Conservation (phyloP, 805 yeast genomes). For the Grigorovia humatica region DNA sequence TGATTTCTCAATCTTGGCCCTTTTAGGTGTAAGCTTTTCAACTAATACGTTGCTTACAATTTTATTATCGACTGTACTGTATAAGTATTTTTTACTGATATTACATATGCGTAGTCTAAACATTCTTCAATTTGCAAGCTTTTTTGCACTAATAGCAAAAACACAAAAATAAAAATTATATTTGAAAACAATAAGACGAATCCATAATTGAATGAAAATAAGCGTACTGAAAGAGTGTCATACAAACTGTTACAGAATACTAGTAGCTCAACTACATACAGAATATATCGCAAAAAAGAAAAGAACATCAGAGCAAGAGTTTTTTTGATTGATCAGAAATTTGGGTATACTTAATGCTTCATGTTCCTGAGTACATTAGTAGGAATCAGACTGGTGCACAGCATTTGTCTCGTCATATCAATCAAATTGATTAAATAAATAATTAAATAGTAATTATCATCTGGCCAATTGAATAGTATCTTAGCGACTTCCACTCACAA, state of each 20-base stretch:
- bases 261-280: too few species aligned
- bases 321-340: conserved; percentile 23
- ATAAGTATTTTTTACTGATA: background rate
- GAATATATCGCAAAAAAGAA: too few species aligned
- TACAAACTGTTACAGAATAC: too few species aligned
- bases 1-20: background rate
- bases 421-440: background rate
- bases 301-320: too few species aligned
- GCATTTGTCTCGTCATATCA: conserved; percentile 30
- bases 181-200: too few species aligned
- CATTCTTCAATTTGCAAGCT: background rate
- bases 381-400: conserved; percentile 31
- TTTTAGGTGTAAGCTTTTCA: background rate
- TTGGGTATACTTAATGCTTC: conserved; percentile 32
- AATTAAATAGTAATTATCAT: too few species aligned
- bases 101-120: background rate
- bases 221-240: too few species aligned
- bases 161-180: too few species aligned
- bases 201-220: too few species aligned
- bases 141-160: too few species aligned
- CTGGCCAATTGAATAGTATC: too few species aligned
- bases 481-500: background rate
- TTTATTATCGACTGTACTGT: background rate
- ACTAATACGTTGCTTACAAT: background rate
- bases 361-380: conserved; percentile 27